Base-by-base conservation (phyloP, 208 protist species). In the Endotrypanum monterogeii region DNA sequence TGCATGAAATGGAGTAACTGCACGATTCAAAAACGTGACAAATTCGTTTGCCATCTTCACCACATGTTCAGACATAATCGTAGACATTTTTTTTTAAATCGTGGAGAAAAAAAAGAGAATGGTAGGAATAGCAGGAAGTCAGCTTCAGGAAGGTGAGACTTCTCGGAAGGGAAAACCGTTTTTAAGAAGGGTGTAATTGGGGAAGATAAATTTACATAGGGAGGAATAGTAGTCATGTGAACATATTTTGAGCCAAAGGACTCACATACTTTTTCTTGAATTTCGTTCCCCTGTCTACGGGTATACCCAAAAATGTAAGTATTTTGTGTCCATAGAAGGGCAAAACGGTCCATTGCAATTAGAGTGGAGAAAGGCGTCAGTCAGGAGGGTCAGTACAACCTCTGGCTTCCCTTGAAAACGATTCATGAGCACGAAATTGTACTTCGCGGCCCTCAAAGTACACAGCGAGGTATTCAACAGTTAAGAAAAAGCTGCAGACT, bases 1-100 rank as follows among this genome's bases (percentile, higher is more conserved):
- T 28, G 83, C 87, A 63, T 97, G 93, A 74, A 95, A 97, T 0
- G 93, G 93, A 0, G 93, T 94, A 60, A 80, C 60, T 14, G 88
- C 79, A 51, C 86, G 68, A 61, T 94, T 91, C 37, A 94, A 67
- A 63, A 93, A 94, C n/a, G 67, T 60, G 30, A 89, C 79, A 77
- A 94, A 91, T 28, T 88, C 86, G 46, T 89, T 87, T 16, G 87
- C 85, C 51, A 83, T 77, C 8, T 37, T 73, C 51, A 81, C 70
- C 14, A 73, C 67, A n/a, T 41, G 50, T 11, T 84, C 79, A 11
- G 78, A 79, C 51, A 62, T 76, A 23, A 83, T 52, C 3, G 79
- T 72, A 23, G 76, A 6, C 74, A 78, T 84, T 41, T 69, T 58
- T 23, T 0, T n/a, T n/a, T n/a, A n/a, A n/a, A n/a, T 8, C 16